Base-by-base conservation (phyloP, 164 flowering plant species). In the Macadamia tetraphylla region DNA sequence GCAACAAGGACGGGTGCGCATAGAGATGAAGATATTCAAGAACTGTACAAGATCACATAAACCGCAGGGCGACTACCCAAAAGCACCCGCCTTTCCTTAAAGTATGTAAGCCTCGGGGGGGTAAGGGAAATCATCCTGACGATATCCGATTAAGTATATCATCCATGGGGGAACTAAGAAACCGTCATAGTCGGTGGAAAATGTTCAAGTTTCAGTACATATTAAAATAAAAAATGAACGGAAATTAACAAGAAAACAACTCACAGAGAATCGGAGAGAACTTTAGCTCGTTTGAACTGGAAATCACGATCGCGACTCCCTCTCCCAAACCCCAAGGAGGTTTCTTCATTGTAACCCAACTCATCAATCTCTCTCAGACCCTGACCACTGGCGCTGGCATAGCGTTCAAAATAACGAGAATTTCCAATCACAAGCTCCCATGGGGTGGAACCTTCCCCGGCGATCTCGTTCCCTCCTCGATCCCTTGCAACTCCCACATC, bases 251-350 rank as follows among this genome's bases (percentile, higher is more conserved):
- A 1, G 18, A 18, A 5, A 35, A 35, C 40, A 46, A 69, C 94
- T 85, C 76, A 92, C 96, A 29, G 63, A 35, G 72, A 59, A 59
- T 72, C 66, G 18, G 89, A 82, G 57, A 79, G 69, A 71, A 90
- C 82, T 81, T 85, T 92, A 49, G 88, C 81, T 46, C 98, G 84
- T 73, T 92, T 92, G 65, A 78, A 77, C 75, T 85, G 90, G 15
- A 70, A 72, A 80, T 87, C 87, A 11, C 68, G 76, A 74, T 76
- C 76, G n/a, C 70, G 43, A 40, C 69, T 70, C 51, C 58, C 79
- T 29, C 67, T 63, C 56, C 52, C 72, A 49, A 23, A 51, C 31
- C 70, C 76, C 64, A 51, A 31, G 12, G 48, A 65, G 42, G 40
- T 58, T 42, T 75, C 81, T 23, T 72, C 84, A 35, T 67, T 73